Percentiles rank a stretch among this genome's conserved stretches.
Evolutionary conservation across 208 protist genomes (phyloP).

Genomic region (Trypanosoma cruzi): DNA sequence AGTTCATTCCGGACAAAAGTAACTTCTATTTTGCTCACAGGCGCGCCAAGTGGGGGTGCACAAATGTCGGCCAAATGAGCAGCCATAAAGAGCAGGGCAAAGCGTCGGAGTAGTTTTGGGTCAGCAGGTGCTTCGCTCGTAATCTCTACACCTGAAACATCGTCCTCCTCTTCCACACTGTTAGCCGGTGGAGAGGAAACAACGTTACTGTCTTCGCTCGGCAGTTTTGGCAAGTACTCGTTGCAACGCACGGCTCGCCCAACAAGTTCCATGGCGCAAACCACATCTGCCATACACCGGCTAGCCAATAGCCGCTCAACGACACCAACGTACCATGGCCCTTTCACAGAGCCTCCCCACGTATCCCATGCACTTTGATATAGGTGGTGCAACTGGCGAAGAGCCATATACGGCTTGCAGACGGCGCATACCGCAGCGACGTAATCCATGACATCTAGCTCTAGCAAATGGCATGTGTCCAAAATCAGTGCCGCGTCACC

Average conservation of each 20-base stretch:
- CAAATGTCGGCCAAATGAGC: slow-evolving; percentile 84
- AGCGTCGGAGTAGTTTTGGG: slow-evolving; percentile 33
- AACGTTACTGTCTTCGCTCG: slow-evolving; percentile 25
- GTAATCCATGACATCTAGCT: slow-evolving; percentile 63
- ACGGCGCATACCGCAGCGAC: slow-evolving; percentile 68
- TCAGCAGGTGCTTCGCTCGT: background rate
- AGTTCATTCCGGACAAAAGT: slow-evolving; percentile 68
- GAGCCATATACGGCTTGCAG: slow-evolving; percentile 52
- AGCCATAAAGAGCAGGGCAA: slow-evolving; percentile 60
- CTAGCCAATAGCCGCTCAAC: slow-evolving; percentile 41
- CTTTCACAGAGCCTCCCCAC: slow-evolving; percentile 24
- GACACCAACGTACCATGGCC: slow-evolving; percentile 53
- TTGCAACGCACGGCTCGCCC: slow-evolving; percentile 20
- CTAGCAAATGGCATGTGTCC: slow-evolving; percentile 44
- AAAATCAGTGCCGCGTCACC: slow-evolving; percentile 57
- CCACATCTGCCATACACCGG: slow-evolving; percentile 42
- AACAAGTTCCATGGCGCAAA: slow-evolving; percentile 44
- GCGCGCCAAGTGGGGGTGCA: slow-evolving; percentile 38
- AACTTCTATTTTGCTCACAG: slow-evolving; percentile 40
- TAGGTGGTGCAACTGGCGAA: slow-evolving; percentile 45
- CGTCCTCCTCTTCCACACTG: slow-evolving; percentile 9
- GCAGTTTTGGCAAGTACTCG: slow-evolving; percentile 8
- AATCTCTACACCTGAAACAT: background rate
- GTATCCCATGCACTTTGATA: slow-evolving; percentile 24
- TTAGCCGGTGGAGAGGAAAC: slow-evolving; percentile 4